Evolutionary conservation across 768 basidiomycete genomes (phyloP), one percentile per base, ranked within the genome.

Genomic region (Strobilomyces confusus): DNA sequence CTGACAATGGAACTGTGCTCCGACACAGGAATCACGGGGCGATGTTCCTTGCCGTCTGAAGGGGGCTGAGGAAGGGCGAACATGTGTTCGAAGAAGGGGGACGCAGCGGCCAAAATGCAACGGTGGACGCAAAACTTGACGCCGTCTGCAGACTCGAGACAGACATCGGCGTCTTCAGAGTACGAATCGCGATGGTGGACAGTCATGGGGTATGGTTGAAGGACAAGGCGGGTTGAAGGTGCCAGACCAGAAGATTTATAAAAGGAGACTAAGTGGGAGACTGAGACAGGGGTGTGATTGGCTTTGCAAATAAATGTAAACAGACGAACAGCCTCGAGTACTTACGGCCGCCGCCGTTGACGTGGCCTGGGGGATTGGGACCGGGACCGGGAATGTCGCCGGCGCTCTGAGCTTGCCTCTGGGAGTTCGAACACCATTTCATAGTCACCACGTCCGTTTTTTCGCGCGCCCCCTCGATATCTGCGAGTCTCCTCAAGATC

Each of bases 401-500:
- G 60, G 54, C 58, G 63, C 38, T 61, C 62, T 34, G 51, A 38
- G 41, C 65, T 69, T 57, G 58, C 67, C 48, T 71, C 70, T n/a
- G 77, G 74, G n/a, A 86, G 76, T 55, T 95, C 92, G 67, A 95
- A 94, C 22, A 94, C 88, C 87, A 94, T 84, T 20, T 81, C 83
- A 64, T 93, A 92, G 17, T 66, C 58, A 43, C 57, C 33, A 33
- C 58, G 56, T 36, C 72, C 75, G 34, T 69, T 68, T 14, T 70
- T 65, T 19, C 66, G 55, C 8, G 60, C 60, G 15, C 55, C 59
- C 22, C 67, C 59, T 48, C 92, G 70, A 61, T 93, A 93, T 49
- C 78, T 77, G 47, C 81, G 76, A 1, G 89, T 89, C 55, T 76
- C 74, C 63, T 89, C 89, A 14, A 93, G 73, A 62, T 92, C 85